Conservation (phyloP, 106 monocot species). For the Platanthera guangdongensis region DNA sequence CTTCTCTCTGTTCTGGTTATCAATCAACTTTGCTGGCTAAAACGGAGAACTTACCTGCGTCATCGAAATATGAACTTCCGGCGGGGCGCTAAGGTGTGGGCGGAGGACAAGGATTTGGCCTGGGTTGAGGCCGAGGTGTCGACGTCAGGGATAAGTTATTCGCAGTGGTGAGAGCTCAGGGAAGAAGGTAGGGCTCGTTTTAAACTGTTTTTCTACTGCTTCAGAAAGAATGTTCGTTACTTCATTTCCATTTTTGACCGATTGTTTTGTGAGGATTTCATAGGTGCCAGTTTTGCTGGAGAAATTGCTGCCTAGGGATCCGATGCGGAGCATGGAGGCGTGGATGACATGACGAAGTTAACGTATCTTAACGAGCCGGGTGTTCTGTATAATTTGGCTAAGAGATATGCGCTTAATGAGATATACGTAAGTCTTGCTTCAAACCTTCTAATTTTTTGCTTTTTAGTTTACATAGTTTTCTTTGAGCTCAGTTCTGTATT, state of each 20-base stretch:
- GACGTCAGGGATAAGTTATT: slow-evolving; percentile 37
- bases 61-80: slow-evolving; percentile 49
- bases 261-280: not conserved
- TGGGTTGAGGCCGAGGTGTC: slow-evolving; percentile 70
- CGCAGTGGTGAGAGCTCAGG: slow-evolving; percentile 24
- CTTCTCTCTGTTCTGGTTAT: not conserved
- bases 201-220: not conserved
- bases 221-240: not conserved
- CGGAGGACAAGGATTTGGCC: slow-evolving; percentile 59
- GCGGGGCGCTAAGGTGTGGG: slow-evolving; percentile 75
- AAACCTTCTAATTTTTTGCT: not conserved
- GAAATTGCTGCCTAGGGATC: slow-evolving; percentile 54
- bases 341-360: slow-evolving; percentile 75
- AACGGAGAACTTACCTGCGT: not conserved
- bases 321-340: slow-evolving; percentile 53
- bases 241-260: not conserved
- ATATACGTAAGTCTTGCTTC: slow-evolving; percentile 43
- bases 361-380: slow-evolving; percentile 64
- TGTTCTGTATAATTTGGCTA: slow-evolving; percentile 55
- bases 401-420: slow-evolving; percentile 59
- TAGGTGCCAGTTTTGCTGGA: slow-evolving; percentile 29
- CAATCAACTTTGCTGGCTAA: slow-evolving; percentile 8
- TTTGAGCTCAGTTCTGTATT: not conserved
- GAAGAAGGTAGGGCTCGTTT: slow-evolving; percentile 49
- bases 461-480: not conserved